A percentile compares a stretch with the other conserved stretches of the same genome.
phyloP scores from a whole-genome alignment of 805 yeast genomes.

The Metschnikowia colocasiae region DNA sequence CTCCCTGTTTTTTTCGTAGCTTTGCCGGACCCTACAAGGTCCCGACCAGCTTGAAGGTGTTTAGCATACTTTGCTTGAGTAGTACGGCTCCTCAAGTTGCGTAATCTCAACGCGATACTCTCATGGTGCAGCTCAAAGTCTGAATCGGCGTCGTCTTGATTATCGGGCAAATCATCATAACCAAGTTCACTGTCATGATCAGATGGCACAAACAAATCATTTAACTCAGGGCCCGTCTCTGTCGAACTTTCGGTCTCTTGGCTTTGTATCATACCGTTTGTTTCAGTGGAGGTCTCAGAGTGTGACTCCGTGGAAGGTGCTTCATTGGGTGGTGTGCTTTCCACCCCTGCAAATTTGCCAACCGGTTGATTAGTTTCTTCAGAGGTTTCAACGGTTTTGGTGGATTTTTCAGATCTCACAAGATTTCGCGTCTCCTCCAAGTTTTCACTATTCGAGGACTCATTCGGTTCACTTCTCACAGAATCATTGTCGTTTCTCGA shows the following conservation, averaged over 20 bases:
- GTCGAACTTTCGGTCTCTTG: constrained; percentile 3
- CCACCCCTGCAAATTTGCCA: background rate
- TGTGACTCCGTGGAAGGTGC: background rate
- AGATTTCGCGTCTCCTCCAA: background rate
- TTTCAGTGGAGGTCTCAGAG: background rate
- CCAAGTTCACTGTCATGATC: constrained; percentile 15
- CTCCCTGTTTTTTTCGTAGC: background rate
- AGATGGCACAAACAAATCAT: constrained; percentile 13
- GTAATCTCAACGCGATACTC: background rate
- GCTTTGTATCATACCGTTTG: background rate
- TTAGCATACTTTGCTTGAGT: background rate
- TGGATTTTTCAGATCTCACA: background rate
- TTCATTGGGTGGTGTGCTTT: background rate
- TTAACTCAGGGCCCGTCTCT: constrained; percentile 3
- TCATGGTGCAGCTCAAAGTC: constrained; percentile 11
- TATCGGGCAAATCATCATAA: constrained; percentile 13
- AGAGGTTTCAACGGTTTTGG: background rate
- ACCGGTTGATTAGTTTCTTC: background rate
- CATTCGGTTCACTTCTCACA: background rate
- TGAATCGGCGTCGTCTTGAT: constrained; percentile 8
- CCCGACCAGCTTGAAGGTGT: constrained; percentile 1
- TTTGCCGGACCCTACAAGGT: background rate
- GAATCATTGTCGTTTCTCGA: background rate
- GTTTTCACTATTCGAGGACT: background rate
- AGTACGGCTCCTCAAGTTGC: constrained; percentile 3